Conservation (phyloP, 148 eudicot species). For the Vaccinium corymbosum region DNA sequence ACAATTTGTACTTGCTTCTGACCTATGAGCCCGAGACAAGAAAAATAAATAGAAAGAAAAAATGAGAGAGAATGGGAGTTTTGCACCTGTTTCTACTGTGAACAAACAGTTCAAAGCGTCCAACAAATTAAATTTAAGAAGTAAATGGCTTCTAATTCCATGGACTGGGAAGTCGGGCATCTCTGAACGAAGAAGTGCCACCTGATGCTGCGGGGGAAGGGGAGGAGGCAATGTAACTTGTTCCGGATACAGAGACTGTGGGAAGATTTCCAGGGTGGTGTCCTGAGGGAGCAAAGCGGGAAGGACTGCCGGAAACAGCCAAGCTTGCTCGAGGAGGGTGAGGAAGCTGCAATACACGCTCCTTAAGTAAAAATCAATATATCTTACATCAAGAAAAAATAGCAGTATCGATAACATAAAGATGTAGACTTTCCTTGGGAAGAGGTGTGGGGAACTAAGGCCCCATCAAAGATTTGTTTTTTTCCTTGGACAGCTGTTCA, state of each 20-base stretch:
- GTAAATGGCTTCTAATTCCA: constrained; percentile 40
- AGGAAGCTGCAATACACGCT: constrained; percentile 43
- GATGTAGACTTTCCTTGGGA: too few species aligned
- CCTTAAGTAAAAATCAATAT: not conserved
- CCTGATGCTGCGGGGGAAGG: constrained; percentile 99
- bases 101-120: not conserved
- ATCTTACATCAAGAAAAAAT: not conserved
- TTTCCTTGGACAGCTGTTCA: too few species aligned
- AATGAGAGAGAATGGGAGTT: not conserved
- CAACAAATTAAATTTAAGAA: not conserved
- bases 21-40: not conserved
- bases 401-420: not conserved
- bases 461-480: too few species aligned
- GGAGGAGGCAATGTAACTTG: constrained; percentile 74
- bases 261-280: constrained; percentile 56
- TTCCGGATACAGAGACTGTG: constrained; percentile 66
- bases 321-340: constrained; percentile 54
- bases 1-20: not conserved
- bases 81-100: not conserved
- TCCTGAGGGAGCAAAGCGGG: constrained; percentile 75
- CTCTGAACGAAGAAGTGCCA: constrained; percentile 84
- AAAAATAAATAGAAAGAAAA: not conserved
- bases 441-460: too few species aligned
- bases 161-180: constrained; percentile 69
- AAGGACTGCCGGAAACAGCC: constrained; percentile 62